Evolutionary conservation across 176 grass and related monocot species (phyloP), one percentile per base, ranked within the genome.

Genomic region (Bolboschoenus planiculmis): DNA sequence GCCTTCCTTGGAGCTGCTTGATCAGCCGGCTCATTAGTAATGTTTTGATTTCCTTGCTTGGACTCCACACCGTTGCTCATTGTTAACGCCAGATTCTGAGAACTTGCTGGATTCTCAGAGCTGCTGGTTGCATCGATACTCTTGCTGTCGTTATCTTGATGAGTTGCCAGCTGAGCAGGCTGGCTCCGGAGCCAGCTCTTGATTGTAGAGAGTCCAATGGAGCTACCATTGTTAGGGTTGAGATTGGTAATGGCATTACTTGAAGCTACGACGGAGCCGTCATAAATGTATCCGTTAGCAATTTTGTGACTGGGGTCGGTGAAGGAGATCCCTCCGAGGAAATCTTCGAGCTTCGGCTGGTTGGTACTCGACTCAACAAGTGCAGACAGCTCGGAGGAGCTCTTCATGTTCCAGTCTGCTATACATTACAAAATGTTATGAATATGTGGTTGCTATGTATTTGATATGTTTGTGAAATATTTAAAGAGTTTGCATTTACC

Each of bases 311-410:
- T 80, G 5, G 95, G 91, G 74, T 91, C 96, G 0, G 91, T 81
- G 46, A 93, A 99, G 21, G 93, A 91, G 80, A 92, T 83, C 31
- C 90, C 89, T 4, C 96, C 96, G 0, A 99, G 93, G 80, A 99
- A 99, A 60, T 99, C 96, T 87, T 99, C 96, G 34, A 99, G 91
- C 83, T 99, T 99, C 2, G 96, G 96, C 83, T 93, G 88, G 36
- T 61, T 84, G 37, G 82, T 81, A 39, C 88, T 80, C 4, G 88
- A 87, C 56, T 84, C 88, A 8, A 99, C 89, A 3, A 99, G 91
- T 37, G 87, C 90, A 0, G 96, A 95, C n/a, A 99, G 87, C 89
- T 99, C 96, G 4, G 87, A 89, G 0, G 95, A 93, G 87, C 87
- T 88, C 87, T 93, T 97, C 95, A 91, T 90, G 86, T 50, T 86